Evolutionary conservation across 768 basidiomycete species (phyloP), one percentile per base, ranked within the genome.

Genomic region (Floccularia luteovirens): DNA sequence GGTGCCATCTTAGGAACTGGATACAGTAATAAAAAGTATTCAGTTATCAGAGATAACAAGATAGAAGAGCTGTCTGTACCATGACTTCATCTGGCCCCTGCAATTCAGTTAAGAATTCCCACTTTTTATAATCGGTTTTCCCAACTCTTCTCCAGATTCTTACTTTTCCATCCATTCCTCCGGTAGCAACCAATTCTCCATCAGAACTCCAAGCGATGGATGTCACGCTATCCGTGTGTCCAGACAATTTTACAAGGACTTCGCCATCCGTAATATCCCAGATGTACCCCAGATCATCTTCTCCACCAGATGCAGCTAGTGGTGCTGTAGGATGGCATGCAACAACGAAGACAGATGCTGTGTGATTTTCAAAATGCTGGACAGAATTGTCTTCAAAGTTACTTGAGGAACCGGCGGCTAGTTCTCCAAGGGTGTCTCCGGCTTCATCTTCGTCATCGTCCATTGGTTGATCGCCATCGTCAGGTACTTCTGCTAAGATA

Each of bases 141-240:
- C 80, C 83, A 11, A 90, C 84, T 51, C 90, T 70, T 54, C 84
- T 67, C 96, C 96, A 99, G 45, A 99, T 66, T 45, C 93, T 72
- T 27, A 97, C 82, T 57, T 79, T 82, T 6, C 96, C 96, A 53
- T 99, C 96, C 96, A 99, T 98, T 0, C 96, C 96, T 7, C 94
- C 96, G 0, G 93, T 96, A 12, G 93, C 81, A 42, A 93, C 72
- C 74, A 96, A 74, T 62, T 96, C 85, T 2, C 96, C 96, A 56
- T 98, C 94, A 0, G 66, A 51, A 56, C 80, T 94, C 75, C 88
- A 99, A 16, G 72, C 81, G 3, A 74, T 71, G 39, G 70, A 70
- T 3, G 81, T 80, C 34, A 99, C 90, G 46, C 90, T 92, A 56
- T 99, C 96, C 5, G 81, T 79, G 60, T 99, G 96, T 2, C 96